phyloP scores from a whole-genome alignment of 1,284 basidiomycete species.

The Clitocybe nebularis region DNA sequence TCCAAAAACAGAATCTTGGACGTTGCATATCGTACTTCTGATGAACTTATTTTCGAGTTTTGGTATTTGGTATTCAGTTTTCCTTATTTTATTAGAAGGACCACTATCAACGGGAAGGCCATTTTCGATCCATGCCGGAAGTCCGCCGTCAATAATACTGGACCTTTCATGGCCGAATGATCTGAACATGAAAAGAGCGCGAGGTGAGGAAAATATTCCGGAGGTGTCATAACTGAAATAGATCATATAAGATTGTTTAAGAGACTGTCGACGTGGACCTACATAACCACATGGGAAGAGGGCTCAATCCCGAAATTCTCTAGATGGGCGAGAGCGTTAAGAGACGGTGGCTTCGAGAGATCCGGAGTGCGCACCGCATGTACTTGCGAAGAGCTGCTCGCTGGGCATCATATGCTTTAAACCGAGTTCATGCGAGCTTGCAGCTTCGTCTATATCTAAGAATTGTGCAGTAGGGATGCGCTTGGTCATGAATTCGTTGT shows the following conservation, averaged over 20 bases:
- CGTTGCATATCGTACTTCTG: conserved; percentile 47
- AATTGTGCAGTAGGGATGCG: conserved; percentile 76
- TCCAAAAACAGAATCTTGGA: conserved; percentile 15
- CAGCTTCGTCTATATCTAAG: conserved; percentile 82
- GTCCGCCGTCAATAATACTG: conserved; percentile 85
- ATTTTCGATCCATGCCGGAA: conserved; percentile 80
- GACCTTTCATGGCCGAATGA: conserved; percentile 83
- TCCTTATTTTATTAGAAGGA: conserved; percentile 23
- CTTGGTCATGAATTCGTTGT: conserved; percentile 61
- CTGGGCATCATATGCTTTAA: conserved; percentile 94
- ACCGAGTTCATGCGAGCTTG: conserved; percentile 64
- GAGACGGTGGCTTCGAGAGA: background rate
- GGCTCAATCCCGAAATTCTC: conserved; percentile 74
- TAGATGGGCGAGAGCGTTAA: conserved; percentile 20
- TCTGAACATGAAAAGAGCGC: conserved; percentile 90
- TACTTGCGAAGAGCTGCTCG: conserved; percentile 67
- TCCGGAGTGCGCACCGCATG: conserved; percentile 63
- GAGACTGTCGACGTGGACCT: conserved; percentile 19
- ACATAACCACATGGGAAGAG: conserved; percentile 82
- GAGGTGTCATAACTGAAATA: conserved; percentile 74
- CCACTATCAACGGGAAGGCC: conserved; percentile 62
- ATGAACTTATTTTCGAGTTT: conserved; percentile 46
- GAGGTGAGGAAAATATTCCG: conserved; percentile 87
- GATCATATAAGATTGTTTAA: conserved; percentile 11
- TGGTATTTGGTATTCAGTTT: conserved; percentile 52